Evolutionary conservation across 2,329 filamentous ascomycete species (phyloP).

Genomic region (Botryosphaeria dothidea): DNA sequence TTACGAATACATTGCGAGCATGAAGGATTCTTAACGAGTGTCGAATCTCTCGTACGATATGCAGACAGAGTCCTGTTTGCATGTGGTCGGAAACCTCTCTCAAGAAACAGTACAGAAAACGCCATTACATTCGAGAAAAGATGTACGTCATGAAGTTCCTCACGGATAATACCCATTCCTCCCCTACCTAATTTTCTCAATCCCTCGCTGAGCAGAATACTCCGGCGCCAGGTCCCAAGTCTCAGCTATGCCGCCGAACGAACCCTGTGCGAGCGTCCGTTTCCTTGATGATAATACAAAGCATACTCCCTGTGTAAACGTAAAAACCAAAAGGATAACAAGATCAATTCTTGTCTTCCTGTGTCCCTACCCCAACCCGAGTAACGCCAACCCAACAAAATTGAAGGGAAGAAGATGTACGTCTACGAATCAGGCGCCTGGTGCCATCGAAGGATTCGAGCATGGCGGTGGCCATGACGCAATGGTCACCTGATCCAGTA

Average conservation of each 20-base stretch:
- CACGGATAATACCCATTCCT: not conserved
- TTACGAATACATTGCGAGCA: not conserved
- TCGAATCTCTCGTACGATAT: too few species aligned
- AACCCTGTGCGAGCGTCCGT: not conserved
- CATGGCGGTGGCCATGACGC: not conserved
- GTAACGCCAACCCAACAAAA: not conserved
- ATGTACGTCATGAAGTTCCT: not conserved
- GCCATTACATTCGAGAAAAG: not conserved
- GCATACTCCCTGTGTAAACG: not conserved
- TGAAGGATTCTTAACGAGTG: too few species aligned
- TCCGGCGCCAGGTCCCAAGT: not conserved
- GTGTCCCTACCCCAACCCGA: not conserved
- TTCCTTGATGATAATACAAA: constrained; percentile 3
- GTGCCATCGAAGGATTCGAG: constrained; percentile 29
- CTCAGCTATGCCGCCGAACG: not conserved
- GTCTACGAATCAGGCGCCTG: not conserved
- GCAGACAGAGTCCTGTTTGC: too few species aligned
- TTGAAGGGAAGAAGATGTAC: not conserved
- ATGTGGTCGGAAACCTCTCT: not conserved
- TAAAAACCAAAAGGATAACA: not conserved
- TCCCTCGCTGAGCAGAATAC: not conserved
- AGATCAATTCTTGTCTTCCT: not conserved
- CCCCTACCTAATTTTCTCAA: not conserved
- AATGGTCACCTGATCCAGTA: constrained; percentile 10
- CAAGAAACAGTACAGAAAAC: not conserved